Conservation (phyloP, 2,329 filamentous ascomycete genomes). For the Scedosporium aurantiacum region DNA sequence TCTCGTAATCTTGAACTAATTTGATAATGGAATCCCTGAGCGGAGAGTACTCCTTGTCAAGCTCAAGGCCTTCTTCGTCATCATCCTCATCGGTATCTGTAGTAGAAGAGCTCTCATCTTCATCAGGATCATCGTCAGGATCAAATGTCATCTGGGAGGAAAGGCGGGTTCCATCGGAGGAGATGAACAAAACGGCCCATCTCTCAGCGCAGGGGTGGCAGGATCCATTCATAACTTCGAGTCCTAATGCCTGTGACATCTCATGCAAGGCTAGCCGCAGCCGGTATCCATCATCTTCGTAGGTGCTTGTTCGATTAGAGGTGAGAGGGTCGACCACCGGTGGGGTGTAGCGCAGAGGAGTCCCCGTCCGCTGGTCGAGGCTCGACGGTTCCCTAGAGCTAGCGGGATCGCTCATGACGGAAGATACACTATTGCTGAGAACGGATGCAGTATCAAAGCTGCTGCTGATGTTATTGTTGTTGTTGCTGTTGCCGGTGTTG, state of each 20-base stretch:
- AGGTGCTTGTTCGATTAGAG: slow-evolving; percentile 35
- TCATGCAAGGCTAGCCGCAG: slow-evolving; percentile 60
- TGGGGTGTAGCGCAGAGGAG: slow-evolving; percentile 44
- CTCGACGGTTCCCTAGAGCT: slow-evolving; percentile 54
- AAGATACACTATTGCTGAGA: slow-evolving; percentile 62
- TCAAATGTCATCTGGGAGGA: slow-evolving; percentile 64
- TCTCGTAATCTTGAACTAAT: slow-evolving; percentile 72
- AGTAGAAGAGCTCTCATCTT: slow-evolving; percentile 52
- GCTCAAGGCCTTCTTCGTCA: slow-evolving; percentile 46
- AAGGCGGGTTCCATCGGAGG: slow-evolving; percentile 57
- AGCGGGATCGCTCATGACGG: slow-evolving; percentile 57
- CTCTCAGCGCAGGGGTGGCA: slow-evolving; percentile 72
- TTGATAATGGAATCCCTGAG: slow-evolving; percentile 71
- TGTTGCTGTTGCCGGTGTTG: slow-evolving; percentile 24
- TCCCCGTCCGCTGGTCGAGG: slow-evolving; percentile 40
- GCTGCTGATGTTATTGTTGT: too few species aligned
- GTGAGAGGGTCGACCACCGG: slow-evolving; percentile 33
- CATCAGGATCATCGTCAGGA: slow-evolving; percentile 54
- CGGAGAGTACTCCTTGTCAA: slow-evolving; percentile 72
- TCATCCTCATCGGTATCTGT: slow-evolving; percentile 53
- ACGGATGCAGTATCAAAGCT: slow-evolving; percentile 55
- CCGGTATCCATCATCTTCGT: slow-evolving; percentile 54
- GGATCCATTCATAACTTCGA: slow-evolving; percentile 52
- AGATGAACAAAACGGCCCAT: slow-evolving; percentile 75
- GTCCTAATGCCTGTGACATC: slow-evolving; percentile 54